Conservation (phyloP, 208 protist species). For the Naegleria lovaniensis region DNA sequence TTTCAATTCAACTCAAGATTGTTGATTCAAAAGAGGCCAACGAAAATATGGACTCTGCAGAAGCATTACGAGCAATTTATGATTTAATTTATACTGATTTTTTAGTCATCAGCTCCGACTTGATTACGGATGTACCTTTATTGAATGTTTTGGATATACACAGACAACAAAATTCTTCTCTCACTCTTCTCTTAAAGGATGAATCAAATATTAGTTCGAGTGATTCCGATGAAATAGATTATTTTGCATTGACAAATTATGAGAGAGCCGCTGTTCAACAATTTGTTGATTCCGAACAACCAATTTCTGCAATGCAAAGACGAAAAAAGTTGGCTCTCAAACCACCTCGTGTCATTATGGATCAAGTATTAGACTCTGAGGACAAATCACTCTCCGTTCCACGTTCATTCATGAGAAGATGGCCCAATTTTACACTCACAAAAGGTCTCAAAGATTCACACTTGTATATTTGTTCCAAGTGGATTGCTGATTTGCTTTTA, state of each 20-base stretch:
- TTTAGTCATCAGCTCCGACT: constrained; percentile 14
- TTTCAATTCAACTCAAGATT: neutral
- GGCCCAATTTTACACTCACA: constrained; percentile 32
- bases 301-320: neutral
- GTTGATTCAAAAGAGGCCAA: neutral
- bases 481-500: constrained; percentile 44
- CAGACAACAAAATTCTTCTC: neutral
- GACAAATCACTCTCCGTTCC: neutral
- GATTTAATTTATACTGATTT: constrained; percentile 4
- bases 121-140: constrained; percentile 14
- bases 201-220: neutral
- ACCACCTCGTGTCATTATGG: neutral
- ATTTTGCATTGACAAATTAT: constrained; percentile 3
- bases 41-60: neutral
- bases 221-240: neutral
- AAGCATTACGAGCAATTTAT: neutral
- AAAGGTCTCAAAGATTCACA: constrained; percentile 45
- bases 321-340: neutral
- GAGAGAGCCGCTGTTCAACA: neutral
- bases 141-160: constrained; percentile 13
- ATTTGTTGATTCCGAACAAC: neutral
- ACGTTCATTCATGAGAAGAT: neutral
- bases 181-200: neutral
- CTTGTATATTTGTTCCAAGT: constrained; percentile 50
- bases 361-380: neutral